A percentile compares a stretch with the other conserved stretches of the same genome.
Conservation (phyloP, 2,329 filamentous ascomycete genomes). For the Claviceps pusilla region DNA sequence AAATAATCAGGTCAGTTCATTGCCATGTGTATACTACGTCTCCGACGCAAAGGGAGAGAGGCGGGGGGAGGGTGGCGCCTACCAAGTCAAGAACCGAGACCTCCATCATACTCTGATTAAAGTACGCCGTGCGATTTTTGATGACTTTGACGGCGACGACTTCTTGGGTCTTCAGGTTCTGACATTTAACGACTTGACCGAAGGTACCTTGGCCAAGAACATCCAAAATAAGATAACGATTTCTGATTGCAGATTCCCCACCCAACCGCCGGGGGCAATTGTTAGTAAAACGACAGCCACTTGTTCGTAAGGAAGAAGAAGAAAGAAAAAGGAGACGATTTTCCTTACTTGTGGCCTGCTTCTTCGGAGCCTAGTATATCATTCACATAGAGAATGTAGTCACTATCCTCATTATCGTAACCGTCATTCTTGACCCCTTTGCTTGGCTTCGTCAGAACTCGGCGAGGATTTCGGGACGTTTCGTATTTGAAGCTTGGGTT, state of each 20-base stretch:
- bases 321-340: too few relatives aligned
- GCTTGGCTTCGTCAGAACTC: constrained; percentile 94
- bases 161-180: constrained; percentile 95
- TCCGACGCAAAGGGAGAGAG: too few relatives aligned
- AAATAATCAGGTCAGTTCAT: constrained; percentile 11
- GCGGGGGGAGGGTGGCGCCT: constrained; percentile 19
- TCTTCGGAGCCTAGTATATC: constrained; percentile 97
- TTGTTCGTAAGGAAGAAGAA: too few relatives aligned
- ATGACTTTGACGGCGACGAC: constrained; percentile 98
- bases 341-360: constrained; percentile 81
- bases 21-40: background rate
- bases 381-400: constrained; percentile 98
- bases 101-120: constrained; percentile 99
- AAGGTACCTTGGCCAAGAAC: constrained; percentile 96
- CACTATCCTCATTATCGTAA: constrained; percentile 96
- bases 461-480: constrained; percentile 85
- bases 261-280: background rate
- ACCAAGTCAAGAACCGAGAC: constrained; percentile 93
- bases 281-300: background rate
- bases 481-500: constrained; percentile 98
- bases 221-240: constrained; percentile 91
- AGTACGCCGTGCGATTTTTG: constrained; percentile 97
- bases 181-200: constrained; percentile 96
- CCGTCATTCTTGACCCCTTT: constrained; percentile 98
- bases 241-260: constrained; percentile 32